These are phyloP conservation scores for Spinacia oleracea DNA, from an alignment of 179 eudicot genomes.

Conservation along the genomic window DNA sequence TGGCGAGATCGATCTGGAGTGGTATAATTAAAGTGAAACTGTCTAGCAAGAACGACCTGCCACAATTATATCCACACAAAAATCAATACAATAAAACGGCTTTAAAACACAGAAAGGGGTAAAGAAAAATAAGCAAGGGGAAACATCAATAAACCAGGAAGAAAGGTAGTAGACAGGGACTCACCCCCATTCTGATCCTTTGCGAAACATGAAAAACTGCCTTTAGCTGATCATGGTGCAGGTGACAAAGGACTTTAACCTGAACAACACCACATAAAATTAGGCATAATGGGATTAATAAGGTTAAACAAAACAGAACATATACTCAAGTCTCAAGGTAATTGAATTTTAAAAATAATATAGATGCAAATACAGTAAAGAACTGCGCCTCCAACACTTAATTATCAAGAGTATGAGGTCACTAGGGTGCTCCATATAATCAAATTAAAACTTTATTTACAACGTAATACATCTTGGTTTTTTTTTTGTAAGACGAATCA, in stretches of 20 bases:
- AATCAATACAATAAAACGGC: background rate
- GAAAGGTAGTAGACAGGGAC: conserved; percentile 29
- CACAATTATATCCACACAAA: conserved; percentile 12
- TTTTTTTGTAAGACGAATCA: background rate
- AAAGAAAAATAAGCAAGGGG: background rate
- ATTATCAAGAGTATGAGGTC: background rate
- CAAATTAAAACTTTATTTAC: background rate
- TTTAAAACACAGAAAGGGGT: background rate
- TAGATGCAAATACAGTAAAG: background rate
- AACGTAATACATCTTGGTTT: background rate
- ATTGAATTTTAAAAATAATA: background rate
- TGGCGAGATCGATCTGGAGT: conserved; percentile 93
- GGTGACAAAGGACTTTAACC: conserved; percentile 87
- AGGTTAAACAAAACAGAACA: background rate
- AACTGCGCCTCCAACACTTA: background rate
- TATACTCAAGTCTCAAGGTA: no score
- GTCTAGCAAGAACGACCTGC: conserved; percentile 76
- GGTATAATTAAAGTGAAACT: conserved; percentile 78
- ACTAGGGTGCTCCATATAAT: no score
- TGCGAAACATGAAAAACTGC: conserved; percentile 91
- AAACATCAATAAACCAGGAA: background rate
- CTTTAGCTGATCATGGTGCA: conserved; percentile 93
- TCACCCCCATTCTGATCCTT: conserved; percentile 79
- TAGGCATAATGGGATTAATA: conserved; percentile 12
- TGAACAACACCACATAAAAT: conserved; percentile 30